Evolutionary conservation across 441 rosid genomes (phyloP), one percentile per base, ranked within the genome.

Genomic region (Mallotus japonicus): DNA sequence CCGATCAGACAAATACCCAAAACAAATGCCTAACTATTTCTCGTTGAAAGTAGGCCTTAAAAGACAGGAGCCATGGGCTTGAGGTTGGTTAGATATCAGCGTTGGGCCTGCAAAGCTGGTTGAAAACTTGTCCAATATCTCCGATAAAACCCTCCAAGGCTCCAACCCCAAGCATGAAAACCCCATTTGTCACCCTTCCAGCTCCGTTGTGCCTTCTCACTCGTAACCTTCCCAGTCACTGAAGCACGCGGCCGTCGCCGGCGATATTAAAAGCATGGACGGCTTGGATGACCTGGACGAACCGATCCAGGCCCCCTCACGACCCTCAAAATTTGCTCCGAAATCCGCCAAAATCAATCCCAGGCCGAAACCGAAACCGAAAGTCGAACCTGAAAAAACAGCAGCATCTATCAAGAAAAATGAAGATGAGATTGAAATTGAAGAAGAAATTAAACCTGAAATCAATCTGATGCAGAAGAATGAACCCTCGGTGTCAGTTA

Each of bases 321-420:
- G 89, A 64, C 56, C 83, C 75, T 61, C 87, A 58, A 92, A 80
- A 79, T 93, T 88, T 81, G 85, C 87, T 51, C 87, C 88, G 12
- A 82, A 67, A 60, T 56, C 74, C 58, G 60, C 83, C 74, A 79
- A 78, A 65, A 22, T 80, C 56, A 60, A 83, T 69, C 40, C 83
- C 51, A 78, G 71, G 28, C 75, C 84, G 4, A 77, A 77, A 60
- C 78, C 80, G 3, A 81, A 79, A 72, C 53, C 73, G 15, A 65
- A 61, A 28, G 47, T 66, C 6, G 78, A 87, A 67, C 75, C 73
- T 8, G 64, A 53, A 57, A 73, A 37, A 46, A 37, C 40, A 37
- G 78, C 49, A 16, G 10, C 70, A 4, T 54, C 62, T 65, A 50
- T 70, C 20, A 77, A 70, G 72, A 79, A 62, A 72, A 60, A 60